Evolutionary conservation across 768 basidiomycete genomes (phyloP), one percentile per base, ranked within the genome.

Genomic region (Nidula microcarpa): DNA sequence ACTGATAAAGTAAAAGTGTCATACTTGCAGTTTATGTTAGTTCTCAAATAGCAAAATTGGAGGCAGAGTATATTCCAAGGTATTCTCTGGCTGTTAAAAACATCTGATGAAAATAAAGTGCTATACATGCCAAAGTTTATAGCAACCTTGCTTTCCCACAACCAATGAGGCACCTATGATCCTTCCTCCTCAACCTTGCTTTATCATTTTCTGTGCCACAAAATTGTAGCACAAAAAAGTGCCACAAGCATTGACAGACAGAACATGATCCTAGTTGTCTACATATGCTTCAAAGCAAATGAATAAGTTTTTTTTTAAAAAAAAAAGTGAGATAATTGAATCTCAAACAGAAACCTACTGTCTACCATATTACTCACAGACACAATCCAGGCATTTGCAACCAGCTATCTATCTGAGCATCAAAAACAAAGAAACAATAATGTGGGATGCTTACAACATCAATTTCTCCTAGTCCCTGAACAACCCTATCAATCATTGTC

Each of bases 121-220:
- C 49, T 6, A 43, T 1, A 18, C 16, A 10, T 7, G 41, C 33
- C 14, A 13, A 11, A 10, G 23, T 3, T 14, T 4, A 33, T 32
- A 16, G 13, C 13, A 11, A 70, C 79, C 77, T 68, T 62, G 56
- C 55, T 72, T 71, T 17, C 75, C 75, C 1, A 64, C 67, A 0
- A 73, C 54, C 4, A 77, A 80, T 8, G 65, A 70, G 1, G 75
- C 74, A 10, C 76, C 75, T 16, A 78, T 68, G 23, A 78, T 73
- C 43, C 74, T 62, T 0, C 77, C 77, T 5, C 77, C 76, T 3
- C 57, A 58, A 30, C 74, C 74, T 61, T 77, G 76, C 23, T 63
- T 62, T 34, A 77, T 68, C 77, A 79, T 79, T 49, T 68, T 65
- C 16, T 65, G 46, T 4, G 66, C 76, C 4, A 76, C 75, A 49